phyloP scores from a whole-genome alignment of 2,329 filamentous ascomycete genomes.

The Madurella mycetomatis region DNA sequence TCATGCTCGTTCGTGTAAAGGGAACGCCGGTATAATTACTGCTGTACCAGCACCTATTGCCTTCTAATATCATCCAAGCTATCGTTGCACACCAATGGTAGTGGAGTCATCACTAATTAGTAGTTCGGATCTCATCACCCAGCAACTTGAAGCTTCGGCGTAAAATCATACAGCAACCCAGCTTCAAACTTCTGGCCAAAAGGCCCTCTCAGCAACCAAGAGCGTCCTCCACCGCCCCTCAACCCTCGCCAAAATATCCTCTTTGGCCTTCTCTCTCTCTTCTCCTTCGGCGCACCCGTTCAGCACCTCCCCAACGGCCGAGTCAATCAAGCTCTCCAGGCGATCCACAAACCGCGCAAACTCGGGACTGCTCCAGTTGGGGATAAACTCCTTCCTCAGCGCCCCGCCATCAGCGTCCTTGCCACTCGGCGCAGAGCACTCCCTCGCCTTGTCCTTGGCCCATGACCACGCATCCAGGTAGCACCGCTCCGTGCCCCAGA shows the following conservation, averaged over 20 bases:
- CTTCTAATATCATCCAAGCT: no score
- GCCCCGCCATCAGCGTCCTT: constrained; percentile 62
- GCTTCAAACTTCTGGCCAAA: constrained; percentile 47
- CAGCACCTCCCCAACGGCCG: constrained; percentile 41
- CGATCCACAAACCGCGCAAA: constrained; percentile 57
- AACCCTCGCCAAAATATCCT: constrained; percentile 36
- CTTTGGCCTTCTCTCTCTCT: constrained; percentile 28
- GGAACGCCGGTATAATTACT: no score
- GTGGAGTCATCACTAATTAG: no score
- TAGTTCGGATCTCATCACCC: no score
- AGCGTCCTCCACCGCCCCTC: constrained; percentile 46
- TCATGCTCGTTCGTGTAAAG: no score
- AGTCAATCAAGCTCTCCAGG: constrained; percentile 53
- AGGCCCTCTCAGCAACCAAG: constrained; percentile 52
- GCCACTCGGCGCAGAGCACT: constrained; percentile 15
- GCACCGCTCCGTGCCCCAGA: constrained; percentile 70
- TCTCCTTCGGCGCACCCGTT: constrained; percentile 25
- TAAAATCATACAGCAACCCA: neutral
- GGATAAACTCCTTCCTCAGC: constrained; percentile 60
- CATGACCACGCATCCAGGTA: constrained; percentile 58
- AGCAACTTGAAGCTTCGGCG: no score
- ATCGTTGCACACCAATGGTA: no score
- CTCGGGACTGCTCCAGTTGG: constrained; percentile 61
- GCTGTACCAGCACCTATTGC: no score
- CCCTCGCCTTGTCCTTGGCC: constrained; percentile 38